These are phyloP conservation scores for Peltaster fructicola DNA, from an alignment of 2,329 filamentous ascomycete species.

Conservation along the genomic window DNA sequence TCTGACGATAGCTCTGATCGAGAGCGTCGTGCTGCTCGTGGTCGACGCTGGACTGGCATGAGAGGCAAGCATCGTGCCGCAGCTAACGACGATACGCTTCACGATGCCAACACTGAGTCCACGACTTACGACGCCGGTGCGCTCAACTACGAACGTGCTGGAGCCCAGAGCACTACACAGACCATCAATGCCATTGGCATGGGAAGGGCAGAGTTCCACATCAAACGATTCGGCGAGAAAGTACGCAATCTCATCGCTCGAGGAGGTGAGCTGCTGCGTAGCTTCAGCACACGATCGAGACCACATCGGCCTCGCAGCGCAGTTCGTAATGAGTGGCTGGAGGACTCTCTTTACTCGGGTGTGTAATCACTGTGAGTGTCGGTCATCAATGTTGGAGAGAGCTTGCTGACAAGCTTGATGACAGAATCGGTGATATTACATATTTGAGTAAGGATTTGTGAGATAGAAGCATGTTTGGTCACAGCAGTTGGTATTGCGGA, in stretches of 20 bases:
- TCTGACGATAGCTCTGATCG: conserved; percentile 22
- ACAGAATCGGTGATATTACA: no score
- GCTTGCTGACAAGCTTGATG: no score
- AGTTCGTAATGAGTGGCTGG: conserved; percentile 9
- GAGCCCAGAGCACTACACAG: conserved; percentile 5
- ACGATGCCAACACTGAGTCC: conserved; percentile 9
- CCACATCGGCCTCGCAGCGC: conserved; percentile 4
- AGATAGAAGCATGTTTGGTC: no score
- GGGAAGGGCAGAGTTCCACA: conserved; percentile 22
- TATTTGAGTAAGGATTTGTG: no score
- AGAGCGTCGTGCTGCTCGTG: conserved; percentile 12
- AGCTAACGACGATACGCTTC: conserved; percentile 10
- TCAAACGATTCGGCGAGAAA: conserved; percentile 23
- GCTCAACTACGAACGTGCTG: conserved; percentile 4
- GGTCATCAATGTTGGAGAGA: no score
- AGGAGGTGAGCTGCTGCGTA: conserved; percentile 18
- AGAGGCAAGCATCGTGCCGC: conserved; percentile 9
- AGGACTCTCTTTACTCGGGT: conserved; percentile 15
- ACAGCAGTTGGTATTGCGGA: no score
- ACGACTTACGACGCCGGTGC: conserved; percentile 14
- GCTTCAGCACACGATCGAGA: conserved; percentile 10
- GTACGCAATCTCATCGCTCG: conserved; percentile 19
- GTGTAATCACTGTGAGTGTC: conserved; percentile 9
- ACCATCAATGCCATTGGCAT: conserved; percentile 20
- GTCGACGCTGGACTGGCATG: conserved; percentile 9